Evolutionary conservation across 345 rosid species (phyloP).

Genomic region (Brassica nigra): DNA sequence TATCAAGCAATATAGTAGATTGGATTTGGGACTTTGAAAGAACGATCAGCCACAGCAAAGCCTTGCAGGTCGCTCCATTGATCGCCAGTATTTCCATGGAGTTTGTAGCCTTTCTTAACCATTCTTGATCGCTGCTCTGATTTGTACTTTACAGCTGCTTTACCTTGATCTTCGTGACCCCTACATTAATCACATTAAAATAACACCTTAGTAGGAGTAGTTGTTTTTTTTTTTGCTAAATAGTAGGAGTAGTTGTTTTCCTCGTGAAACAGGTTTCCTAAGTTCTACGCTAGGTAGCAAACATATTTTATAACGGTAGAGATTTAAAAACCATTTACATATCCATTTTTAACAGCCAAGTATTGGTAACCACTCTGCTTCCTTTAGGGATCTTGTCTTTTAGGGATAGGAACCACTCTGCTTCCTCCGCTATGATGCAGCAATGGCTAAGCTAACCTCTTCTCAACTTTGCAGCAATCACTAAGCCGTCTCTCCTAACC

Average conservation of each 20-base stretch:
- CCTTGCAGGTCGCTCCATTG: conserved; percentile 91
- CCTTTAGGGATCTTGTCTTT: too few species aligned
- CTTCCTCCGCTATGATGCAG: too few species aligned
- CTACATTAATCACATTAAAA: conserved; percentile 38
- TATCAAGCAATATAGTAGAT: conserved; percentile 58
- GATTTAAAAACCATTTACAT: neutral
- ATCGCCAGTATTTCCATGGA: conserved; percentile 79
- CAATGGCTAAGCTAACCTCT: too few species aligned
- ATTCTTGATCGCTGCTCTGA: conserved; percentile 38
- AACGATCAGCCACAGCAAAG: conserved; percentile 60
- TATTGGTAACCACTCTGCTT: too few species aligned
- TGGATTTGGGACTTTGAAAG: conserved; percentile 83
- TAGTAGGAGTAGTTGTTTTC: too few species aligned
- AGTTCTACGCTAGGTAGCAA: neutral
- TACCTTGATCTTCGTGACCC: conserved; percentile 57
- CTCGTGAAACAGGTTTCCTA: too few species aligned
- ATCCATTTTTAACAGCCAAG: neutral
- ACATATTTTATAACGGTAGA: neutral
- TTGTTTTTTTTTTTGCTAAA: too few species aligned
- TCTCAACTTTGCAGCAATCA: too few species aligned
- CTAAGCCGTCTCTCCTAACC: too few species aligned
- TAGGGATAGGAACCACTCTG: too few species aligned
- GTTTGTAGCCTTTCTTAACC: conserved; percentile 55
- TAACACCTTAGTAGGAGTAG: too few species aligned
- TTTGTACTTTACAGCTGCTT: conserved; percentile 57